A percentile compares a stretch with the other conserved stretches of the same genome.
Conservation (phyloP, 1,284 basidiomycete species). For the Inonotus obliquus region DNA sequence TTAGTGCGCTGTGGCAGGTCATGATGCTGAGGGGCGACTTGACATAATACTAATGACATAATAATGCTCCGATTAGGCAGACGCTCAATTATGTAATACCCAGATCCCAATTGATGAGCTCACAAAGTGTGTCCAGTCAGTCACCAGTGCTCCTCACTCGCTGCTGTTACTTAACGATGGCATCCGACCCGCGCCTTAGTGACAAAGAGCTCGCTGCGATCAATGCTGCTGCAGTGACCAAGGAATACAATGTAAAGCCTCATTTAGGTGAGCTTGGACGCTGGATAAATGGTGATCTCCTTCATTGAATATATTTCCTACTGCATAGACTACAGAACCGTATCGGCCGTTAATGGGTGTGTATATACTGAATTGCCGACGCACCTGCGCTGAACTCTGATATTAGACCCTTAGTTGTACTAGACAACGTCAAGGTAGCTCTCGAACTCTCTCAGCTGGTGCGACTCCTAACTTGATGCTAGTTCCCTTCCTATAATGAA, state of each 20-base stretch:
- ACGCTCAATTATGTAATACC: no score
- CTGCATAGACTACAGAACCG: slow-evolving; percentile 86
- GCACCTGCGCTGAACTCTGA: slow-evolving; percentile 20
- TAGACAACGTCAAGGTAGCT: slow-evolving; percentile 96
- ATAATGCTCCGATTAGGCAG: no score
- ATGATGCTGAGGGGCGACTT: no score
- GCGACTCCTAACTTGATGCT: slow-evolving; percentile 14
- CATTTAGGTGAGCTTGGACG: slow-evolving; percentile 66
- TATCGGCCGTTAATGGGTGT: slow-evolving; percentile 95
- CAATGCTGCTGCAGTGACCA: slow-evolving; percentile 84
- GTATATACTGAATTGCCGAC: slow-evolving; percentile 26
- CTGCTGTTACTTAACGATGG: neutral
- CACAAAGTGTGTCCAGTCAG: no score
- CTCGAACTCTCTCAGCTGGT: slow-evolving; percentile 15
- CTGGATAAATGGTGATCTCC: neutral
- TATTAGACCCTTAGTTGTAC: slow-evolving; percentile 83
- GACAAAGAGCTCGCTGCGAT: slow-evolving; percentile 77
- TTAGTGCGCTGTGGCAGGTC: no score
- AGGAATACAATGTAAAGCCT: slow-evolving; percentile 81
- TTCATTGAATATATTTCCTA: slow-evolving; percentile 19
- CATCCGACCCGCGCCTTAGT: slow-evolving; percentile 46
- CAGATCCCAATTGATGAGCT: no score
- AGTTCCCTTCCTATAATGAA: slow-evolving; percentile 99
- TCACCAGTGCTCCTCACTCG: no score
- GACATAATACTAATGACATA: no score